Conservation (phyloP, 2,329 filamentous ascomycete species). For the Gaeumannomyces sp. region DNA sequence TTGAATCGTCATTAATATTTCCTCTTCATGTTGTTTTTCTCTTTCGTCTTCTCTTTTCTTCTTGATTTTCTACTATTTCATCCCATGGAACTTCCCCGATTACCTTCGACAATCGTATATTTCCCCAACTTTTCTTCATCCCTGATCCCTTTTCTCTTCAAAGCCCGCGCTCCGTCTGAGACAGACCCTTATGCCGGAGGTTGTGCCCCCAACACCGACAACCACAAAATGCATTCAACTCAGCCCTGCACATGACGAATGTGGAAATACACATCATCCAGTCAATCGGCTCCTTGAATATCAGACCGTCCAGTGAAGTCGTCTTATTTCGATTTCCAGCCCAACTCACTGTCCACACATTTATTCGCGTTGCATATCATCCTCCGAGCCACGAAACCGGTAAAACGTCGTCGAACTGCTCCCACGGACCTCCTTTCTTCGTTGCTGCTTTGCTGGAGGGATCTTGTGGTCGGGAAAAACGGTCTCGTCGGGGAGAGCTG, state of each 20-base stretch:
- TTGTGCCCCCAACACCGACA: too few species aligned
- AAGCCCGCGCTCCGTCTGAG: too few species aligned
- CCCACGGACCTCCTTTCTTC: not conserved
- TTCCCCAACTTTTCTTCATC: too few species aligned
- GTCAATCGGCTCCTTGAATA: not conserved
- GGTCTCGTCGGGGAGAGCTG: not conserved
- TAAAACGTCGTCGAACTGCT: not conserved
- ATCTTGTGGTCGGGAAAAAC: not conserved
- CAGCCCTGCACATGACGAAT: not conserved
- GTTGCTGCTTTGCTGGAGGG: not conserved
- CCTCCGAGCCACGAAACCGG: constrained; percentile 2
- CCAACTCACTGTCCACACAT: not conserved
- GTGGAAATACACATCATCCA: not conserved
- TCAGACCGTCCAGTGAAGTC: not conserved
- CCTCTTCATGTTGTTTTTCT: not conserved
- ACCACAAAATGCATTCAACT: too few species aligned
- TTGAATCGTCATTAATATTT: not conserved
- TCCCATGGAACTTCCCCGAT: not conserved
- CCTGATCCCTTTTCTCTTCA: too few species aligned
- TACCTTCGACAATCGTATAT: too few species aligned
- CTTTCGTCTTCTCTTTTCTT: not conserved
- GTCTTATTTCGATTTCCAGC: too few species aligned
- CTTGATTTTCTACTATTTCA: not conserved
- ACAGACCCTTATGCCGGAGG: too few species aligned
- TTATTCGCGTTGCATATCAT: not conserved